Percentiles rank a stretch among this genome's conserved stretches.
These are phyloP conservation scores for Mycena kentingensis DNA, from an alignment of 768 basidiomycete species.

Conservation along the genomic window DNA sequence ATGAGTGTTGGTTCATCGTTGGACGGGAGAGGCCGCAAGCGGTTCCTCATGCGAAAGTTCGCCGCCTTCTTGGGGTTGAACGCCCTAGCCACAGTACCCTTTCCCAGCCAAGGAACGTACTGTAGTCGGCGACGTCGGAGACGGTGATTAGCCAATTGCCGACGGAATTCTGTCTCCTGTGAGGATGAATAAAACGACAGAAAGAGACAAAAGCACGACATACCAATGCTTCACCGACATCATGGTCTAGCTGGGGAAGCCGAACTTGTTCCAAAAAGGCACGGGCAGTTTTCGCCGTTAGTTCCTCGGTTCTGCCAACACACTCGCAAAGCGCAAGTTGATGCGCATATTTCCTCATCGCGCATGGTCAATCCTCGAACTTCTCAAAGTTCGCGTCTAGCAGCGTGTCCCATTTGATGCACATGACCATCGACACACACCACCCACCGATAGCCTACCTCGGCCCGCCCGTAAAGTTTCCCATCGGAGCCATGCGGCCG, in stretches of 20 bases:
- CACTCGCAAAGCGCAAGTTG: conserved; percentile 75
- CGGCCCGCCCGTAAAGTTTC: conserved; percentile 66
- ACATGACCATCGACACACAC: conserved; percentile 66
- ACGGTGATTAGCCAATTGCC: conserved; percentile 91
- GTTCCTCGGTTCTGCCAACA: conserved; percentile 72
- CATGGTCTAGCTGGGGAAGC: conserved; percentile 96
- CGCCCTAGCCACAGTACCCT: conserved; percentile 88
- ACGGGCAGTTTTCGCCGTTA: too few species aligned
- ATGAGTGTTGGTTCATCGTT: conserved; percentile 38
- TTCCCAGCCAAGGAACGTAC: conserved; percentile 85
- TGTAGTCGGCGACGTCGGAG: conserved; percentile 69
- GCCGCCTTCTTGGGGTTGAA: conserved; percentile 69
- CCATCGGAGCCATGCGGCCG: conserved; percentile 57
- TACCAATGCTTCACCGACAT: conserved; percentile 98
- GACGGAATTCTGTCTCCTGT: conserved; percentile 88
- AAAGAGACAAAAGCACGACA: conserved; percentile 26
- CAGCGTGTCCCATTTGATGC: conserved; percentile 70
- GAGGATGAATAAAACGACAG: conserved; percentile 1
- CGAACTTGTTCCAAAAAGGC: too few species aligned
- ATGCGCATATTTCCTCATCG: conserved; percentile 92
- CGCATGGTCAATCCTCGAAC: conserved; percentile 86
- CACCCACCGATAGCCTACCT: conserved; percentile 59
- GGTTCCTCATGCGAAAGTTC: conserved; percentile 56
- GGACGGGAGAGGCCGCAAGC: conserved; percentile 50
- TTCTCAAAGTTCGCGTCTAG: conserved; percentile 77